These are phyloP conservation scores for Trichoderma arundinaceum DNA, from an alignment of 2,329 filamentous ascomycete species.

Conservation along the genomic window DNA sequence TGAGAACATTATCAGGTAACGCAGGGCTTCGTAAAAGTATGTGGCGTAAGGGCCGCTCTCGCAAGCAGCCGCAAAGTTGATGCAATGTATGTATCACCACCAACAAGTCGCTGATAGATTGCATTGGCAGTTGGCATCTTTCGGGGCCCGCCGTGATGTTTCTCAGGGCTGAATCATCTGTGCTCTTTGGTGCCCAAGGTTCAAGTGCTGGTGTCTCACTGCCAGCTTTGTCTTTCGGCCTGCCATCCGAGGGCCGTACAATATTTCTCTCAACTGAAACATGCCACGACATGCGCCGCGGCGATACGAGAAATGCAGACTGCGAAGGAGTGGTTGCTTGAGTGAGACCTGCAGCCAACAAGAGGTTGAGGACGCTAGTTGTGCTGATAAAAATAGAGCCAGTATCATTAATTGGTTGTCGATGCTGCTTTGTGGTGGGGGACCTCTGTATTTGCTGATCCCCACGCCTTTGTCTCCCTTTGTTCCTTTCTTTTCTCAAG, in stretches of 20 bases:
- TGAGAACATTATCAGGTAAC: constrained; percentile 1
- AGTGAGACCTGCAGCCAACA: constrained; percentile 25
- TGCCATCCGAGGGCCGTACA: background rate
- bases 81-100: background rate
- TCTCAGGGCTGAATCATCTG: background rate
- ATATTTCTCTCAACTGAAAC: background rate
- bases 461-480: background rate
- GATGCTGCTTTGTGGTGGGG: constrained; percentile 9
- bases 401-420: constrained; percentile 21
- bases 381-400: constrained; percentile 16
- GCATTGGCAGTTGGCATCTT: background rate
- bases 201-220: background rate
- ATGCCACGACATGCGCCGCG: background rate
- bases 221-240: background rate
- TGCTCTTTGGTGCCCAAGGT: background rate
- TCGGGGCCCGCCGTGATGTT: too few species aligned
- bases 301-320: constrained; percentile 13
- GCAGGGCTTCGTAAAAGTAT: background rate
- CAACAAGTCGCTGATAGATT: background rate
- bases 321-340: background rate
- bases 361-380: background rate
- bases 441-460: background rate
- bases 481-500: background rate
- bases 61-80: background rate
- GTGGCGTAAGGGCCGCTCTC: background rate